phyloP scores from a whole-genome alignment of 768 basidiomycete genomes.

The Mycena rebaudengoi region DNA sequence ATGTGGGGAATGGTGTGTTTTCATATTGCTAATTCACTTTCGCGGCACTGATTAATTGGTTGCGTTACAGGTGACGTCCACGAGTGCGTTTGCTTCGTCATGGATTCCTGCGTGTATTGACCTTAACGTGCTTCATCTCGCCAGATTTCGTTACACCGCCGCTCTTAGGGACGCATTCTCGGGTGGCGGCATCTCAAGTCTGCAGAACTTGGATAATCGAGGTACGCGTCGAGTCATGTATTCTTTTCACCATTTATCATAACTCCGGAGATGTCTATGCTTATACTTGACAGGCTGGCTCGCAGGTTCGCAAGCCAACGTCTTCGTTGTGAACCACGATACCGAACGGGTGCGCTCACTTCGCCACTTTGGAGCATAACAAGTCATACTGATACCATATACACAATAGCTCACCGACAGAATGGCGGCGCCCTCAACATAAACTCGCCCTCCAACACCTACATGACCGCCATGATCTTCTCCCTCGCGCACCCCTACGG shows the following conservation, averaged over 20 bases:
- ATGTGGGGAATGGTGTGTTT: constrained; percentile 55
- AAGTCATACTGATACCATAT: too few species aligned
- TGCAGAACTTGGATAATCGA: constrained; percentile 60
- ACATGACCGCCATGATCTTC: constrained; percentile 66
- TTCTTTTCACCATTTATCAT: too few species aligned
- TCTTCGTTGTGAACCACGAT: constrained; percentile 76
- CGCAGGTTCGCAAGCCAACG: constrained; percentile 59
- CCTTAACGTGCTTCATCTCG: not conserved
- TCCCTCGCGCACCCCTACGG: constrained; percentile 75
- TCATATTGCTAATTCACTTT: not conserved
- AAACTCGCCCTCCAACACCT: constrained; percentile 70
- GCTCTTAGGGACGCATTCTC: constrained; percentile 61
- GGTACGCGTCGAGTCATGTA: constrained; percentile 51
- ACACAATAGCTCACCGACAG: constrained; percentile 40
- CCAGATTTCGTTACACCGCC: constrained; percentile 67
- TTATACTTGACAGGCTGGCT: constrained; percentile 80
- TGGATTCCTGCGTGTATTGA: not conserved
- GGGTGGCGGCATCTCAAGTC: constrained; percentile 55
- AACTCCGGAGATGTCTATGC: not conserved
- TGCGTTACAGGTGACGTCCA: constrained; percentile 62
- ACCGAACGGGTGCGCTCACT: constrained; percentile 66
- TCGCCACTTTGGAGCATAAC: too few species aligned
- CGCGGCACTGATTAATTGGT: not conserved
- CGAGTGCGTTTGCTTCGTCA: constrained; percentile 46
- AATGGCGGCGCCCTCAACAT: constrained; percentile 62